These are phyloP conservation scores for Calonectria crousiana DNA, from an alignment of 2,329 filamentous ascomycete species.

Conservation along the genomic window DNA sequence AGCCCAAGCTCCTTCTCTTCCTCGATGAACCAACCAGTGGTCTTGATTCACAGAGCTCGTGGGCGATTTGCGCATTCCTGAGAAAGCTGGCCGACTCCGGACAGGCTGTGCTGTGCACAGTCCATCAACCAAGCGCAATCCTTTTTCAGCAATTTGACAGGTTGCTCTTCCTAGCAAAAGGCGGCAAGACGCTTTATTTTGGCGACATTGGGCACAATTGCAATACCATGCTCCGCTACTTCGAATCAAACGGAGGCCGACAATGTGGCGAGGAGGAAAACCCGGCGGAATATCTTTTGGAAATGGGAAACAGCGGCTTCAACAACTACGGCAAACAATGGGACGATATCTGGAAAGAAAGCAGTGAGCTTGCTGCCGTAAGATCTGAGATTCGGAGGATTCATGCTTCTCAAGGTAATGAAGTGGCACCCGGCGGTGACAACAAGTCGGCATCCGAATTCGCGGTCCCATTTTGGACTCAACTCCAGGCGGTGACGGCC, in stretches of 20 bases:
- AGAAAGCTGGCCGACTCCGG: conserved; percentile 69
- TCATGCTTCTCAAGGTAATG: conserved; percentile 59
- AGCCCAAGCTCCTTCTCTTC: conserved; percentile 70
- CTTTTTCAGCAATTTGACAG: conserved; percentile 70
- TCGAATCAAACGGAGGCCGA: conserved; percentile 73
- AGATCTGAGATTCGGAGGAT: conserved; percentile 74
- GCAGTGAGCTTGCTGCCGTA: conserved; percentile 63
- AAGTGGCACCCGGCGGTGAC: conserved; percentile 28
- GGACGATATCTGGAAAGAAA: conserved; percentile 74
- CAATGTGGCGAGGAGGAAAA: conserved; percentile 73
- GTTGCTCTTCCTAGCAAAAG: conserved; percentile 72
- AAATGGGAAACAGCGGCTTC: conserved; percentile 57
- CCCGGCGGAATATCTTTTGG: conserved; percentile 82
- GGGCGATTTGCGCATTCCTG: conserved; percentile 72
- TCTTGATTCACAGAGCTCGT: conserved; percentile 73
- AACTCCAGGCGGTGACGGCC: conserved; percentile 62
- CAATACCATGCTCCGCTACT: conserved; percentile 69
- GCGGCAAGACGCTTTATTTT: conserved; percentile 77
- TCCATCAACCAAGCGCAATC: conserved; percentile 67
- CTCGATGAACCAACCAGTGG: conserved; percentile 72
- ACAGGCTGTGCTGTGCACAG: conserved; percentile 67
- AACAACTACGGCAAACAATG: conserved; percentile 66
- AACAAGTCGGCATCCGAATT: conserved; percentile 59
- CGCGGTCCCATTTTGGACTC: conserved; percentile 77
- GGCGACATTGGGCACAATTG: conserved; percentile 74